Evolutionary conservation across 371 early-diverging fungal genomes (phyloP).

Genomic region (Apophysomyces sp.): DNA sequence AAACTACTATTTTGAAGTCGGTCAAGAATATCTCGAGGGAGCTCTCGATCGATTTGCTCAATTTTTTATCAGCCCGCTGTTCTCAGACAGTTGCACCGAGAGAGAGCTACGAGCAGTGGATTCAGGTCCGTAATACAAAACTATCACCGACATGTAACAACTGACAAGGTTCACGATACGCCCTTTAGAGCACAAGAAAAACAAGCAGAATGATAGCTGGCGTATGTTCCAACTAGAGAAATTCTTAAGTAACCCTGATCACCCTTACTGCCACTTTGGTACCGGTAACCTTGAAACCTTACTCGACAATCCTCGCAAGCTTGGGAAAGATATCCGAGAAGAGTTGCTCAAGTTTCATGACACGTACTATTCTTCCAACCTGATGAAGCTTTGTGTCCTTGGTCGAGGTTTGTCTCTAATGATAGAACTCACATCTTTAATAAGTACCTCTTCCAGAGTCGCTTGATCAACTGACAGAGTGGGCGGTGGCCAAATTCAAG

Average conservation of each 20-base stretch:
- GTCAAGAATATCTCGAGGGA: conserved; percentile 81
- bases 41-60: conserved; percentile 94
- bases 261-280: conserved; percentile 88
- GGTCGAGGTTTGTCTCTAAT: conserved; percentile 64
- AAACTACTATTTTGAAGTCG: conserved; percentile 95
- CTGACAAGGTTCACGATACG: not conserved
- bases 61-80: conserved; percentile 91
- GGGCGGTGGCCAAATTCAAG: conserved; percentile 84
- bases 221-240: conserved; percentile 86
- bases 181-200: conserved; percentile 91
- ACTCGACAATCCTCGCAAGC: conserved; percentile 64
- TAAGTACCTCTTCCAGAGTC: conserved; percentile 55
- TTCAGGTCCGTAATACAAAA: conserved; percentile 48
- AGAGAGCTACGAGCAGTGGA: conserved; percentile 94
- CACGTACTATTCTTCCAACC: conserved; percentile 89
- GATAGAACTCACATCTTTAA: not conserved
- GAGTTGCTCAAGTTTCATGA: conserved; percentile 87
- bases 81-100: conserved; percentile 84
- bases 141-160: not conserved
- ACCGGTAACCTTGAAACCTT: conserved; percentile 87
- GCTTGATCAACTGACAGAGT: conserved; percentile 76
- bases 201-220: conserved; percentile 86
- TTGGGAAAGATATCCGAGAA: conserved; percentile 82
- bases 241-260: conserved; percentile 70
- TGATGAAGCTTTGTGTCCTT: conserved; percentile 91